Percentiles rank a stretch among this genome's conserved stretches.
These are phyloP conservation scores for Kandelia obovata DNA, from an alignment of 345 rosid species.

Conservation along the genomic window DNA sequence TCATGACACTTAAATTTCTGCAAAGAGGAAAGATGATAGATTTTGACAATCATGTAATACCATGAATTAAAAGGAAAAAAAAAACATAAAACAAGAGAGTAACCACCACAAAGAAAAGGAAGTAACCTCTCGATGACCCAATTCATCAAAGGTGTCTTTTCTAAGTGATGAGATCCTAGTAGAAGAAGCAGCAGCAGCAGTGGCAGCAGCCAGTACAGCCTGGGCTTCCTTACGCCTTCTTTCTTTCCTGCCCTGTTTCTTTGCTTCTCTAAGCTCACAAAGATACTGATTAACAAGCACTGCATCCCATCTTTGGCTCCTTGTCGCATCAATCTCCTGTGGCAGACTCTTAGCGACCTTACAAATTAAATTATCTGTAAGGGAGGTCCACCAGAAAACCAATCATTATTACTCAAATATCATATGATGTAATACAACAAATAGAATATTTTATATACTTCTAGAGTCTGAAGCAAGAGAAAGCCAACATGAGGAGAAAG, in stretches of 20 bases:
- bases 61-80: no score
- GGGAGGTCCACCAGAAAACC: no score
- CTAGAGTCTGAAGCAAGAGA: no score
- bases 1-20: conserved; percentile 35
- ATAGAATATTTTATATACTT: no score
- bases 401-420: no score
- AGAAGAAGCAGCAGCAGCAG: conserved; percentile 97
- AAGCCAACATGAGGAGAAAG: no score
- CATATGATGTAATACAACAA: no score
- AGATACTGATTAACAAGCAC: conserved; percentile 78
- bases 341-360: conserved; percentile 59
- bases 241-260: conserved; percentile 96
- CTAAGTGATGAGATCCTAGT: conserved; percentile 84
- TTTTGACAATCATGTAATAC: no score
- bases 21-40: conserved; percentile 1
- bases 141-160: conserved; percentile 74
- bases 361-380: conserved; percentile 60
- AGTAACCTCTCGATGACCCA: conserved; percentile 59
- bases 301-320: conserved; percentile 68
- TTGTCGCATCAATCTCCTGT: conserved; percentile 63
- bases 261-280: conserved; percentile 78
- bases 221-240: conserved; percentile 91
- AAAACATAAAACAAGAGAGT: no score
- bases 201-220: conserved; percentile 96
- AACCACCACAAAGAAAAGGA: not conserved